Evolutionary conservation across 2,329 filamentous ascomycete genomes (phyloP), one percentile per base, ranked within the genome.

Genomic region (Septoria linicola): DNA sequence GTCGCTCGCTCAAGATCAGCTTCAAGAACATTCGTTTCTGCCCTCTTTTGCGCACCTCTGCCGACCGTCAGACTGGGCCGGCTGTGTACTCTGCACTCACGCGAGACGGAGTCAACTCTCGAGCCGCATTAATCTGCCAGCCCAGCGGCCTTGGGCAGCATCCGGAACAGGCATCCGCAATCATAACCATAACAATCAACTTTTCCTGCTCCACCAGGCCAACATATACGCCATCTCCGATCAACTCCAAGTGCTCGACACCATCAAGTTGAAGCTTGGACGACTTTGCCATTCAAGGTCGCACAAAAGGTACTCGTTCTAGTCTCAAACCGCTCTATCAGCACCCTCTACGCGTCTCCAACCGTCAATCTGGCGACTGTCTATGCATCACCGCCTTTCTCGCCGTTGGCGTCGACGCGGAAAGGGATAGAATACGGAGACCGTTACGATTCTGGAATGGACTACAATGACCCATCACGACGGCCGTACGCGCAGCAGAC

Each of bases 401-500:
- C 63, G 60, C 63, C 62, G 35, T 54, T 55, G 62, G 62, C 58
- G 60, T 60, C 57, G 60, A 59, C 59, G 57, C 55, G 54, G 43
- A 56, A 58, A 59, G 53, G 49, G 41, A 53, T 56, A 51, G 56
- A 59, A 41, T 53, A 52, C 32, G 42, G 53, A 40, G 54, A 58
- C 50, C 48, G 52, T 27, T 56, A 49, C 34, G 40, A 54, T 42
- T 57, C 58, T 63, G 63, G 63, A 57, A 67, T 67, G 65, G 65
- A 67, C 61, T 64, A 66, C 51, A 60, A 67, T 66, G 65, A 67
- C 54, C 61, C 62, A 52, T 59, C 64, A 49, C 60, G 64, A 59
- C 59, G 63, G 63, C 63, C 65, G 59, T 67, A 66, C 61, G 64
- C 62, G 59, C 59, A 54, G 41, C 60, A 51, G 19, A 59, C 58